Percentiles rank a stretch among this genome's conserved stretches.
phyloP scores from a whole-genome alignment of 306 rosid species.

The Canavalia gladiata region DNA sequence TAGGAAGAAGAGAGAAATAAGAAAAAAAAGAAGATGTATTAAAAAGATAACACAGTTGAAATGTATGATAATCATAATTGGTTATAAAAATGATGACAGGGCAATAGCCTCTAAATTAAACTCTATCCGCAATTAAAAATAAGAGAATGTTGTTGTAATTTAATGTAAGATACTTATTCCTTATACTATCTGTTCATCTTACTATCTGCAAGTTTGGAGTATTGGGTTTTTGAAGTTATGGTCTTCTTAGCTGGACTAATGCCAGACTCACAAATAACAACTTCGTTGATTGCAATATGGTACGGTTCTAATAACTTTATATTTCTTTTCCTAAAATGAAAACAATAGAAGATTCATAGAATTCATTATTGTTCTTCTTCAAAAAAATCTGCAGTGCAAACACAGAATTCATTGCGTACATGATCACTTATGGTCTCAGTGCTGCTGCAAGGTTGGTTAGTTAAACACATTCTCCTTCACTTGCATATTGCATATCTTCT shows the following conservation, averaged over 20 bases:
- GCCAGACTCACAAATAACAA: constrained; percentile 70
- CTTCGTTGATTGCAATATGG: constrained; percentile 91
- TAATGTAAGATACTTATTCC: constrained; percentile 2
- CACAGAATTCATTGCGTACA: constrained; percentile 75
- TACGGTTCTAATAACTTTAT: constrained; percentile 46
- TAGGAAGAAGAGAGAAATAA: no score
- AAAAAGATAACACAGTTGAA: no score
- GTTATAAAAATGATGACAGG: no score
- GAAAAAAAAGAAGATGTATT: no score
- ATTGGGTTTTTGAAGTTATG: constrained; percentile 89
- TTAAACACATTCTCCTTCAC: neutral
- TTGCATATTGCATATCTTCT: neutral
- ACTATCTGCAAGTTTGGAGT: constrained; percentile 79
- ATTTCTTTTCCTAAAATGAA: neutral
- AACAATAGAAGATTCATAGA: neutral
- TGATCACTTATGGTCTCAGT: constrained; percentile 81
- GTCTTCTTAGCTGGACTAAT: constrained; percentile 82
- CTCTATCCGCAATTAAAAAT: neutral
- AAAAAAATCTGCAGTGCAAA: constrained; percentile 58
- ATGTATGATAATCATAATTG: no score
- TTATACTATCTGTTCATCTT: constrained; percentile 3
- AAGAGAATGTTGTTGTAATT: neutral
- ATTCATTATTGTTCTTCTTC: constrained; percentile 3
- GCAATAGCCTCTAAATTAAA: neutral
- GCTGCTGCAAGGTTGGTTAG: constrained; percentile 80